Evolutionary conservation across 768 basidiomycete genomes (phyloP).

Genomic region (Amyloporia xantha): DNA sequence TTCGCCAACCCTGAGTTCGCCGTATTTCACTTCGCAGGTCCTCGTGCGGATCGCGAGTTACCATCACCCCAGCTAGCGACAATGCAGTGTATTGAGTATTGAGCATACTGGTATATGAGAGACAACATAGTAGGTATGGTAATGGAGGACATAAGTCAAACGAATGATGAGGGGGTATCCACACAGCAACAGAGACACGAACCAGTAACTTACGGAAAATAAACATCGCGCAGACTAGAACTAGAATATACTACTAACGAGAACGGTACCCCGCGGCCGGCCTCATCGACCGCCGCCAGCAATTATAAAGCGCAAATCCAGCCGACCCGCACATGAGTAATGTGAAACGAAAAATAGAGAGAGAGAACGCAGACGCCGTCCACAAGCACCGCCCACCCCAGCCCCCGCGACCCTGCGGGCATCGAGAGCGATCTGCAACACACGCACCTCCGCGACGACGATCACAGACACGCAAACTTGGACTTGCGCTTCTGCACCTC

Average conservation of each 20-base stretch:
- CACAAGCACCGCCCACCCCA: neutral
- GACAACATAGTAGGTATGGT: no score
- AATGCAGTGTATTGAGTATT: no score
- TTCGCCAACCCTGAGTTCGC: no score
- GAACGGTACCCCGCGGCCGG: neutral
- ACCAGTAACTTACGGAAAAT: neutral
- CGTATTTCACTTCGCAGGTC: no score
- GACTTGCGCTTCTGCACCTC: constrained; percentile 81
- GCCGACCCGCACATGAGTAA: neutral
- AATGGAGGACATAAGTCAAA: neutral
- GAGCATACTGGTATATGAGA: neutral
- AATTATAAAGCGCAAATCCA: constrained; percentile 1
- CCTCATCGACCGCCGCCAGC: neutral
- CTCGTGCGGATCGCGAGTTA: no score
- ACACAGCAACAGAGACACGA: neutral
- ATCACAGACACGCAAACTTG: constrained; percentile 84
- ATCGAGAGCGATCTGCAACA: neutral
- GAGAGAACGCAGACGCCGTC: neutral
- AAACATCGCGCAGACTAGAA: neutral
- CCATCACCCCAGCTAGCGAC: no score
- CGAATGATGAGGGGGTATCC: neutral
- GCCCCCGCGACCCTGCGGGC: neutral
- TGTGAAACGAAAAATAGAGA: constrained; percentile 1
- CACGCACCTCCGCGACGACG: neutral
- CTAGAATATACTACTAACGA: neutral